A percentile compares a stretch with the other conserved stretches of the same genome.
These are phyloP conservation scores for Spinacia oleracea DNA, from an alignment of 179 eudicot species.

Conservation along the genomic window DNA sequence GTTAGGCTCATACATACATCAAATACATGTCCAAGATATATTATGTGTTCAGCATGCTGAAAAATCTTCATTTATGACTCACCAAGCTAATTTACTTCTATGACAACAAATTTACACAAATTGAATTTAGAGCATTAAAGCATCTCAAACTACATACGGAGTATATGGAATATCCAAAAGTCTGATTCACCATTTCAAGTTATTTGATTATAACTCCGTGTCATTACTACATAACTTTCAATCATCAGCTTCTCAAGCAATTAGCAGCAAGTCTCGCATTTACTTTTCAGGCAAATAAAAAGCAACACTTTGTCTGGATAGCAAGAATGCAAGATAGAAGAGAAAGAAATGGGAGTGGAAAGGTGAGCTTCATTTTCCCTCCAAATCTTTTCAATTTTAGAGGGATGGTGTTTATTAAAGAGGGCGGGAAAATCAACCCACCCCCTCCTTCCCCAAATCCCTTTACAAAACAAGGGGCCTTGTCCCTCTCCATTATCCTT, in stretches of 20 bases:
- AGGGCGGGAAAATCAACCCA: no score
- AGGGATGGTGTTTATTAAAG: no score
- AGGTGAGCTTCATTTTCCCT: no score
- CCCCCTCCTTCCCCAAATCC: no score
- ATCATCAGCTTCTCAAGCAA: neutral
- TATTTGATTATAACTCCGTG: neutral
- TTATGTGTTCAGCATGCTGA: no score
- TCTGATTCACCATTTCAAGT: neutral
- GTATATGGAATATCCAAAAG: neutral
- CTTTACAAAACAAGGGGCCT: no score
- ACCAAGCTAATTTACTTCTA: neutral
- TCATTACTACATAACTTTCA: neutral
- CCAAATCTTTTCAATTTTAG: no score
- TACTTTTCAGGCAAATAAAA: neutral
- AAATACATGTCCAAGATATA: neutral
- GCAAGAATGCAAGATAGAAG: no score
- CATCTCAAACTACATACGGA: neutral
- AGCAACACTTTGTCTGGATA: no score
- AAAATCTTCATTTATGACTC: no score
- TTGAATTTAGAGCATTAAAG: neutral
- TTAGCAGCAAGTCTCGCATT: neutral
- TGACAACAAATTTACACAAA: neutral
- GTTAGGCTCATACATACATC: neutral
- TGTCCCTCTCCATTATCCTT: no score
- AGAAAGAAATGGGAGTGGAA: no score